These are phyloP conservation scores for Fusarium mundagurra DNA, from an alignment of 2,329 filamentous ascomycete genomes.

Conservation along the genomic window DNA sequence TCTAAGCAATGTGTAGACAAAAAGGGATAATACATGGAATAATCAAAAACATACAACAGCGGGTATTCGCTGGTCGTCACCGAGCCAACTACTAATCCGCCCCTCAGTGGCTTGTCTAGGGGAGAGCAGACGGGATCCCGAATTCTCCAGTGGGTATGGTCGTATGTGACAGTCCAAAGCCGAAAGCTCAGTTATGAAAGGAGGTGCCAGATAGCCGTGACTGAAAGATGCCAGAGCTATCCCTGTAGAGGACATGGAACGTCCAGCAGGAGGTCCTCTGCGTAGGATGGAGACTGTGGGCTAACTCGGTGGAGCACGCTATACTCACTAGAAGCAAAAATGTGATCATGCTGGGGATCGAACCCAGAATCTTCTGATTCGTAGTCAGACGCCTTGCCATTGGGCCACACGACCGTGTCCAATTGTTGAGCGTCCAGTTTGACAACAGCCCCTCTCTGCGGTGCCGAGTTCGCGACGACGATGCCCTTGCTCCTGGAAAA, in stretches of 20 bases:
- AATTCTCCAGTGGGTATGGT: neutral
- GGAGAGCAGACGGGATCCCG: conserved; percentile 3
- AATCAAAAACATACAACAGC: neutral
- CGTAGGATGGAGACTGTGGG: too few species aligned
- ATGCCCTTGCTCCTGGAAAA: fast-evolving
- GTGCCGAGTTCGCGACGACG: fast-evolving
- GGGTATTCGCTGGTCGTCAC: neutral
- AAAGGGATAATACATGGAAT: too few species aligned
- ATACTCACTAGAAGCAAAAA: neutral
- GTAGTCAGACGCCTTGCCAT: conserved; percentile 45
- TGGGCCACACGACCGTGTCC: conserved; percentile 30
- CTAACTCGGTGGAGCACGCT: fast-evolving
- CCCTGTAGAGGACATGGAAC: too few species aligned
- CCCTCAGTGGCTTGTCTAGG: neutral
- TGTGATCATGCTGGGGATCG: conserved; percentile 40
- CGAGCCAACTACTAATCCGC: neutral
- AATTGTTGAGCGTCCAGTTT: neutral
- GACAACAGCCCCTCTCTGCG: neutral
- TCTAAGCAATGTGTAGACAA: fast-evolving
- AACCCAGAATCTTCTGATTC: conserved; percentile 45
- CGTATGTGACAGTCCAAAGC: neutral
- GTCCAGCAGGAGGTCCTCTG: too few species aligned
- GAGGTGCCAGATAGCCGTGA: fast-evolving
- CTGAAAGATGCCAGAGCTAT: neutral
- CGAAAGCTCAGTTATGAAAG: neutral